These are phyloP conservation scores for Fraxinus latifolia DNA, from an alignment of 305 asterid species.

Conservation along the genomic window DNA sequence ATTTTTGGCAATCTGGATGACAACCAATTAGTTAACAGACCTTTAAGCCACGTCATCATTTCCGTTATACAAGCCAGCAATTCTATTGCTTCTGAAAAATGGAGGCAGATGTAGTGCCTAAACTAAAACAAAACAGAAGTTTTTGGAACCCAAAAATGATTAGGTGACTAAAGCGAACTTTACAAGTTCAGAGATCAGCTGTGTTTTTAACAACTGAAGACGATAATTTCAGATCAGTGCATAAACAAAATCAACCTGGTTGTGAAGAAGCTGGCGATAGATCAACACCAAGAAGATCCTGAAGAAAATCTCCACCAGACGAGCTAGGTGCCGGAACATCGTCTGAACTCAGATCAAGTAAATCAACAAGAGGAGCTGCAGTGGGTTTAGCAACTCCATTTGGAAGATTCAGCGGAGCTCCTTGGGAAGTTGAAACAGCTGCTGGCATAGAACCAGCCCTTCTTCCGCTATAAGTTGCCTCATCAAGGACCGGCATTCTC, in stretches of 20 bases:
- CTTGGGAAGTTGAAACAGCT: constrained; percentile 74
- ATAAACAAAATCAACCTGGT: constrained; percentile 46
- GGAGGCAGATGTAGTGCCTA: neutral
- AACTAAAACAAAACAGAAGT: neutral
- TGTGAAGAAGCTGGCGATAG: constrained; percentile 50
- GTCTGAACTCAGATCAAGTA: constrained; percentile 80
- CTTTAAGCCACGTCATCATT: neutral
- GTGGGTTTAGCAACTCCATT: constrained; percentile 69
- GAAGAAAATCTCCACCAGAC: constrained; percentile 74
- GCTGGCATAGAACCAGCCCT: constrained; percentile 74
- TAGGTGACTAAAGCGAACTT: neutral
- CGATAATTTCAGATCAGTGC: neutral
- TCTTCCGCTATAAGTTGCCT: constrained; percentile 78
- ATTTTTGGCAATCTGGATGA: neutral
- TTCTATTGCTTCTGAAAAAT: neutral
- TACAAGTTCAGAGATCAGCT: neutral
- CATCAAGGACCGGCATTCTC: constrained; percentile 97
- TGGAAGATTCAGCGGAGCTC: constrained; percentile 68
- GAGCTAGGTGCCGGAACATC: constrained; percentile 63
- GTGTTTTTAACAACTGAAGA: neutral
- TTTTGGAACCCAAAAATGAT: neutral
- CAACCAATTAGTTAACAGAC: neutral
- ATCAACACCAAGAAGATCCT: constrained; percentile 87
- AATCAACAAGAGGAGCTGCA: constrained; percentile 78
- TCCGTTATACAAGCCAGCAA: neutral